These are phyloP conservation scores for Leishmania braziliensis DNA, from an alignment of 208 protist species.

Conservation along the genomic window DNA sequence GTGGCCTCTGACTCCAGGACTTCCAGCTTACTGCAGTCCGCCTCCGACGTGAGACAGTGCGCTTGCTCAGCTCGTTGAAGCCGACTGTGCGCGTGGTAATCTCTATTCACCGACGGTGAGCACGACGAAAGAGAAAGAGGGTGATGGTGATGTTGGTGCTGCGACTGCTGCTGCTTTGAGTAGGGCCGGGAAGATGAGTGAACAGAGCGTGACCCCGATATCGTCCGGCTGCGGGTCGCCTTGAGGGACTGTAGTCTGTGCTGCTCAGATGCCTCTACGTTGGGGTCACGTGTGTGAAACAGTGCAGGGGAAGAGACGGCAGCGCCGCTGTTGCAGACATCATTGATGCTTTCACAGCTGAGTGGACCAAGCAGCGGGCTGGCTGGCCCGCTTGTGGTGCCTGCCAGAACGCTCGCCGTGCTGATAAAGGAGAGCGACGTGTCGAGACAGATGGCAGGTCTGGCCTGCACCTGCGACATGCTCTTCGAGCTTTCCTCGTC, in stretches of 20 bases:
- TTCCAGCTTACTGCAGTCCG: not conserved
- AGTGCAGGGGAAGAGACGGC: constrained; percentile 4
- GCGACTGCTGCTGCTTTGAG: constrained; percentile 1
- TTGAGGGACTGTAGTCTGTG: constrained; percentile 3
- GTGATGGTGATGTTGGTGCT: not conserved
- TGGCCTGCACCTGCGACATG: constrained; percentile 36
- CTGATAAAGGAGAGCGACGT: constrained; percentile 27
- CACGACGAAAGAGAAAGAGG: constrained; percentile 8
- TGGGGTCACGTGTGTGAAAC: constrained; percentile 10
- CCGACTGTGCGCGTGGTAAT: not conserved
- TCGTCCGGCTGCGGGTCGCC: constrained; percentile 6
- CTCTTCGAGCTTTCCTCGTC: constrained; percentile 41
- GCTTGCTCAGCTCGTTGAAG: not conserved
- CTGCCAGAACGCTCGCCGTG: constrained; percentile 14
- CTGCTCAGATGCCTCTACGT: not conserved
- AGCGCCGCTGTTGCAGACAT: not conserved
- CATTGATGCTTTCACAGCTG: not conserved
- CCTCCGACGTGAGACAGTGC: not conserved
- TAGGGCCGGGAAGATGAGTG: not conserved
- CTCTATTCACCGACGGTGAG: not conserved
- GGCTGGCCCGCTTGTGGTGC: constrained; percentile 20
- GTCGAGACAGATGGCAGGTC: constrained; percentile 46
- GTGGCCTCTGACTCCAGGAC: constrained; percentile 26
- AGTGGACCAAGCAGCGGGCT: constrained; percentile 15
- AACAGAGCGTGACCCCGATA: constrained; percentile 4